A percentile compares a stretch with the other conserved stretches of the same genome.
Conservation (phyloP, 164 flowering plant genomes). For the Vitis rotundifolia region DNA sequence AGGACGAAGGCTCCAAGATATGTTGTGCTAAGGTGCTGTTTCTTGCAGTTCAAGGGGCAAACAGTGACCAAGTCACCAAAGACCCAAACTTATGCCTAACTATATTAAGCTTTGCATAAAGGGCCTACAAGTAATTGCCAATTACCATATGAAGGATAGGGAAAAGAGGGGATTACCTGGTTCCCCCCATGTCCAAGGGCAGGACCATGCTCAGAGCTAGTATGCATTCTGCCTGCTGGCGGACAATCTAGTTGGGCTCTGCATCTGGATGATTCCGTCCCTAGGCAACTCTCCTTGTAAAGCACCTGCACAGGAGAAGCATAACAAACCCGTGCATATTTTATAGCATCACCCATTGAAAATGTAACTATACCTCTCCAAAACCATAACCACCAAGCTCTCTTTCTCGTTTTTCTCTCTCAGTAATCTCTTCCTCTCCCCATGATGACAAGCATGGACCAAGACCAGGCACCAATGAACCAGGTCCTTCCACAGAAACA, state of each 20-base stretch:
- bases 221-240: background rate
- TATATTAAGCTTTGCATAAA: too few species aligned
- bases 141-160: too few species aligned
- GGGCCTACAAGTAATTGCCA: too few species aligned
- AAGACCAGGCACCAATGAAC: constrained; percentile 11
- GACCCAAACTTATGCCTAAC: too few species aligned
- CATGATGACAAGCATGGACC: constrained; percentile 36
- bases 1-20: too few species aligned
- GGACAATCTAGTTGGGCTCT: constrained; percentile 13
- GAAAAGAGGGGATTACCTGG: constrained; percentile 16
- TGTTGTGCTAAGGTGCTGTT: too few species aligned
- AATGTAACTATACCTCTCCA: constrained; percentile 35
- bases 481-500: constrained; percentile 31
- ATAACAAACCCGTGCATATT: background rate
- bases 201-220: constrained; percentile 10
- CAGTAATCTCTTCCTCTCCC: constrained; percentile 47
- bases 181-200: constrained; percentile 13
- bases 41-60: too few species aligned
- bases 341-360: background rate
- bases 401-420: constrained; percentile 43
- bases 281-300: constrained; percentile 35
- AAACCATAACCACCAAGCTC: constrained; percentile 47
- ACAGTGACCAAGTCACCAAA: too few species aligned
- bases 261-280: constrained; percentile 11
- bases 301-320: constrained; percentile 29